phyloP scores from a whole-genome alignment of 345 rosid genomes.

The Lumnitzera racemosa region DNA sequence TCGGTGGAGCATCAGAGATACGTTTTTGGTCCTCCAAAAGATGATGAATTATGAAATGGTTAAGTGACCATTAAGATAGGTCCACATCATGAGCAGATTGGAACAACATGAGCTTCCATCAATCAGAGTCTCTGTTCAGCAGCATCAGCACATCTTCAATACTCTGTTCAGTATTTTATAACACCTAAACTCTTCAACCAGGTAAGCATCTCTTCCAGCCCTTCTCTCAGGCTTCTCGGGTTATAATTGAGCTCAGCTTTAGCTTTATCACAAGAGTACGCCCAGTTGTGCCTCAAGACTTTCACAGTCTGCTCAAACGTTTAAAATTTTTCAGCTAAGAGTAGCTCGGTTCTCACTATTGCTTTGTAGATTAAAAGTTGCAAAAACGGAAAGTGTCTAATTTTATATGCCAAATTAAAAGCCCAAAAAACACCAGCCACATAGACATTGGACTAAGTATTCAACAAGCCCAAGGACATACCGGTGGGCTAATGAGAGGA shows the following conservation, averaged over 20 bases:
- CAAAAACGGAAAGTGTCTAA: neutral
- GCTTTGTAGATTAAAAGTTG: neutral
- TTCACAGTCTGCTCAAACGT: slow-evolving; percentile 47
- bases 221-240: slow-evolving; percentile 76
- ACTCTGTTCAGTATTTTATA: slow-evolving; percentile 38
- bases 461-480: slow-evolving; percentile 22
- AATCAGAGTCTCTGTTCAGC: too few relatives aligned
- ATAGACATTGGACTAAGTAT: neutral
- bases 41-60: too few relatives aligned
- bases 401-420: neutral
- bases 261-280: slow-evolving; percentile 82
- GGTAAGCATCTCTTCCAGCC: slow-evolving; percentile 65
- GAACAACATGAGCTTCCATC: too few relatives aligned
- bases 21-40: too few relatives aligned
- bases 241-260: slow-evolving; percentile 64
- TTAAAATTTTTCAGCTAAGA: neutral
- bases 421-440: too few relatives aligned
- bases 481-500: slow-evolving; percentile 85
- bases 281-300: slow-evolving; percentile 80
- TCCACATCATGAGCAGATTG: too few relatives aligned
- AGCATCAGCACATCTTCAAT: too few relatives aligned
- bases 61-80: too few relatives aligned
- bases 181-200: slow-evolving; percentile 70
- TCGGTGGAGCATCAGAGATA: too few relatives aligned
- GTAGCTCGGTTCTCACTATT: too few relatives aligned